These are phyloP conservation scores for Penicillium sp. DNA, from an alignment of 2,329 filamentous ascomycete genomes.

Conservation along the genomic window DNA sequence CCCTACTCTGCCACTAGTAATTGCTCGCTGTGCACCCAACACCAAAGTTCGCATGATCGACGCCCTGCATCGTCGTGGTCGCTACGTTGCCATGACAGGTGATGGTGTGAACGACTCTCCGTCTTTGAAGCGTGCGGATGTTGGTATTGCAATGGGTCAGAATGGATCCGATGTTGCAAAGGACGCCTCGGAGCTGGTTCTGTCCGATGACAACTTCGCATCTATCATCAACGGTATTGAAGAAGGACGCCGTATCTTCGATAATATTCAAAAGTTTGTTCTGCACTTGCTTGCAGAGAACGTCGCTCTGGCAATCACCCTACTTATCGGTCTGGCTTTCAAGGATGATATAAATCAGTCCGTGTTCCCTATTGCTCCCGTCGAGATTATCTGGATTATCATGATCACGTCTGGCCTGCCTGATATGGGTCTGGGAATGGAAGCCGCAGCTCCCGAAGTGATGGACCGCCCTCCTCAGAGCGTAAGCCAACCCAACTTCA, in stretches of 20 bases:
- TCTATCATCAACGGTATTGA: conserved; percentile 78
- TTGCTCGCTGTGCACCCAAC: conserved; percentile 54
- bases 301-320: conserved; percentile 73
- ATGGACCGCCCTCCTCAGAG: conserved; percentile 72
- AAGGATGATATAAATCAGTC: conserved; percentile 65
- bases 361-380: conserved; percentile 77
- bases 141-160: conserved; percentile 81
- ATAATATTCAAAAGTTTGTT: conserved; percentile 86
- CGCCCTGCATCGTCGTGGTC: conserved; percentile 49
- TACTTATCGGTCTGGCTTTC: conserved; percentile 76
- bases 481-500: conserved; percentile 15
- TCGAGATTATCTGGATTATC: conserved; percentile 91
- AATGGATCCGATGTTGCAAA: conserved; percentile 81
- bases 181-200: conserved; percentile 56
- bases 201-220: conserved; percentile 80
- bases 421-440: conserved; percentile 80
- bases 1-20: conserved; percentile 52
- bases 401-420: conserved; percentile 85
- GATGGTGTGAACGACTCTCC: conserved; percentile 86
- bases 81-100: conserved; percentile 81
- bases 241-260: conserved; percentile 78
- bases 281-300: conserved; percentile 74
- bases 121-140: conserved; percentile 72
- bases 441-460: conserved; percentile 67
- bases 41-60: conserved; percentile 86